phyloP scores from a whole-genome alignment of 148 eudicot genomes.

The Vaccinium macrocarpon region DNA sequence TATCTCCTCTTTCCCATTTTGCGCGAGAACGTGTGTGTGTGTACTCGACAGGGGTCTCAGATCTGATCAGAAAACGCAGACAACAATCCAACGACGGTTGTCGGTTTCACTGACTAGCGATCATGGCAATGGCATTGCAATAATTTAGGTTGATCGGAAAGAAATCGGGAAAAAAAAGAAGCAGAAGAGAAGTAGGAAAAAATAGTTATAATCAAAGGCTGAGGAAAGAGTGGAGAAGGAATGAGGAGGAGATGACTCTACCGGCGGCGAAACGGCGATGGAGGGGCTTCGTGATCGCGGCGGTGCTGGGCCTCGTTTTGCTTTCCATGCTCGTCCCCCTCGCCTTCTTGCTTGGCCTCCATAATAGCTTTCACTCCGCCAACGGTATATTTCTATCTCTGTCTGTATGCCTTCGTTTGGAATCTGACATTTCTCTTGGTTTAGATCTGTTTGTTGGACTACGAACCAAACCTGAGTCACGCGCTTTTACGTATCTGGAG shows the following conservation, averaged over 20 bases:
- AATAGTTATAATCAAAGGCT: background rate
- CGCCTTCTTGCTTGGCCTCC: slow-evolving; percentile 81
- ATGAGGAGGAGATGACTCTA: slow-evolving; percentile 8
- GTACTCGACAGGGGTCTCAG: background rate
- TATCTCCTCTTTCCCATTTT: background rate
- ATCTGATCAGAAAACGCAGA: background rate
- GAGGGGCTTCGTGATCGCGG: slow-evolving; percentile 76
- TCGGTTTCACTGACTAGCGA: background rate
- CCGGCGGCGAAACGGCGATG: slow-evolving; percentile 60
- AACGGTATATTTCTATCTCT: slow-evolving; percentile 33
- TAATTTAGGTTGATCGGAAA: background rate
- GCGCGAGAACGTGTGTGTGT: background rate
- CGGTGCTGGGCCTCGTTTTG: slow-evolving; percentile 79
- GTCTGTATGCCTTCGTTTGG: background rate
- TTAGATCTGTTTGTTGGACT: background rate
- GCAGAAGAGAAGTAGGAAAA: background rate
- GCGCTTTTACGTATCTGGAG: too few relatives aligned
- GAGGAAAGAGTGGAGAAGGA: background rate
- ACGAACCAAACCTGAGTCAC: background rate
- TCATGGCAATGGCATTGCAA: background rate
- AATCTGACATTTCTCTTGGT: background rate
- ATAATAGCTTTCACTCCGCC: slow-evolving; percentile 59
- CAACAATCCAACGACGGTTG: background rate
- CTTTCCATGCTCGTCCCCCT: slow-evolving; percentile 96
- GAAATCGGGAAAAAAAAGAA: background rate